Percentiles rank a stretch among this genome's conserved stretches.
These are phyloP conservation scores for Starmerella powellii DNA, from an alignment of 805 yeast species.

Conservation along the genomic window DNA sequence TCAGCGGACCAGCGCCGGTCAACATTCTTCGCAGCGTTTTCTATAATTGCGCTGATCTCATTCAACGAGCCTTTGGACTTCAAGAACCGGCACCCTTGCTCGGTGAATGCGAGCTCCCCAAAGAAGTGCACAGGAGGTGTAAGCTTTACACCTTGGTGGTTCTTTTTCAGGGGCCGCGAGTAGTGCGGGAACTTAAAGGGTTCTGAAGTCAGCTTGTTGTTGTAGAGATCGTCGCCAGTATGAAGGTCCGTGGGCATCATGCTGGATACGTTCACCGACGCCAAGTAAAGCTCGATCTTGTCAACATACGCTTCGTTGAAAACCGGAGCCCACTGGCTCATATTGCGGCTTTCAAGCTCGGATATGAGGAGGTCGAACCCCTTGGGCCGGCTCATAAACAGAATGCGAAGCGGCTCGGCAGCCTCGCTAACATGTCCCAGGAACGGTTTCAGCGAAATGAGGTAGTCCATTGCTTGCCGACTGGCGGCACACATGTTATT, in stretches of 20 bases:
- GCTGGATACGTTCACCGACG: conserved; percentile 3
- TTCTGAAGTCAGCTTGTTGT: background rate
- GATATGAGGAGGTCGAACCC: conserved; percentile 56
- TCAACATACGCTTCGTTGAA: conserved; percentile 27
- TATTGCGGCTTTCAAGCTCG: conserved; percentile 46
- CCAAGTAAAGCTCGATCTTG: conserved; percentile 28
- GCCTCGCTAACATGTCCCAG: conserved; percentile 41
- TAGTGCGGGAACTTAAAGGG: conserved; percentile 15
- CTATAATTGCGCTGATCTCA: conserved; percentile 16
- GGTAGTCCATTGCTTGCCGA: conserved; percentile 36
- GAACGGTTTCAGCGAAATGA: conserved; percentile 46
- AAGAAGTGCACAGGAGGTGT: conserved; percentile 55
- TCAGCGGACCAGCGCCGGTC: conserved; percentile 20
- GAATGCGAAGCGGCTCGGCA: conserved; percentile 47
- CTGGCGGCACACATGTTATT: conserved; percentile 40
- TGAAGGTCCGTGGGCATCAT: background rate
- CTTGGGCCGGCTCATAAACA: conserved; percentile 48
- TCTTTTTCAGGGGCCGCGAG: conserved; percentile 11
- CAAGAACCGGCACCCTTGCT: conserved; percentile 60
- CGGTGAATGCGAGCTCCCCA: conserved; percentile 66
- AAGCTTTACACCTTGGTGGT: background rate
- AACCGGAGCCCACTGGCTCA: conserved; percentile 51
- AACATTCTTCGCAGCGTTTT: conserved; percentile 3
- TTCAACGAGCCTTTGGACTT: conserved; percentile 36
- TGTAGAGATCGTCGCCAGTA: background rate